Evolutionary conservation across 2,329 filamentous ascomycete genomes (phyloP), one percentile per base, ranked within the genome.

Genomic region (Didymella glomerata): DNA sequence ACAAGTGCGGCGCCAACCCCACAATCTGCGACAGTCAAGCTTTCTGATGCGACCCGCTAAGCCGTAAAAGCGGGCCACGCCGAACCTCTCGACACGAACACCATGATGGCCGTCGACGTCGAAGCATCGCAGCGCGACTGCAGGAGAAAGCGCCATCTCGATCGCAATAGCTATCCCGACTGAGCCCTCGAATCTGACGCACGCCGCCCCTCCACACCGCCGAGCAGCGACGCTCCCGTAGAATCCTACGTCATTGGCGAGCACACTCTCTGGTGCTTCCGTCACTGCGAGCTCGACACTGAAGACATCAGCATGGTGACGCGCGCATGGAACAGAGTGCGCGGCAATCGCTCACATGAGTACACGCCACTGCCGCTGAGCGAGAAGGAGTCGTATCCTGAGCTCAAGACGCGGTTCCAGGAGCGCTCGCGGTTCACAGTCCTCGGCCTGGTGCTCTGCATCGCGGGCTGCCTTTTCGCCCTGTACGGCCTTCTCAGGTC

Each of bases 281-380:
- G 25, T 22, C 8, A 6, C 11, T n/a, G 36, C 18, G 18, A n/a
- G 28, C 38, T 48, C 30, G 14, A 28, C 28, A 2, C 24, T 41
- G 6, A 7, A 42, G 5, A n/a, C 32, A 47, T 22, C 50, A 54
- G 41, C 36, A 68, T 63, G 54, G 74, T 75, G 66, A 51, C 66
- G 32, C 61, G 57, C 25, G 57, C 67, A n/a, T 77, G 70, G 73
- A 69, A 71, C 45, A 68, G 72, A 48, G 59, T 73, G 57, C 68
- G 68, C 46, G 69, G 66, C 25, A 49, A 34, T 13, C 69, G 66
- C 48, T 45, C 64, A 11, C 69, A 67, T 54, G 59, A 62, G 1
- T 77, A 77, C 46, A 52, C 62, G 9, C 63, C 63, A 16, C 64
- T 77, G 22, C 74, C 75, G n/a, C 36, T 73, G 56, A 66, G 55